Conservation (phyloP, 345 rosid species). For the Aethionema arabicum region DNA sequence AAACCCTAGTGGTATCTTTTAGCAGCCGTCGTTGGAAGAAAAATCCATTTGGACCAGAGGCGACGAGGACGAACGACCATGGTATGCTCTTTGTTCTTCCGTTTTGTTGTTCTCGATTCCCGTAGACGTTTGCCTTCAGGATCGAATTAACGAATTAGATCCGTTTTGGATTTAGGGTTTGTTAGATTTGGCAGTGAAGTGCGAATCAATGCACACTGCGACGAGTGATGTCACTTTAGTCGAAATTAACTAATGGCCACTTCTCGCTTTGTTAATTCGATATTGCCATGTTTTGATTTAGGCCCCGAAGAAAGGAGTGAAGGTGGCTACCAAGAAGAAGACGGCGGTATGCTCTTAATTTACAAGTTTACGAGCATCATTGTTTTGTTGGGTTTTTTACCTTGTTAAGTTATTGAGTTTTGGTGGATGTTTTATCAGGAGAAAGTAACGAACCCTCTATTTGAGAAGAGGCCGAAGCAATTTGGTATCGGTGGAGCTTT, state of each 20-base stretch:
- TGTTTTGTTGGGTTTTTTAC: neutral
- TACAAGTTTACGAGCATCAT: neutral
- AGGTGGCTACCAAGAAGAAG: constrained; percentile 54
- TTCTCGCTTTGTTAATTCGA: neutral
- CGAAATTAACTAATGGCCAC: neutral
- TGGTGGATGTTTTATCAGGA: constrained; percentile 39
- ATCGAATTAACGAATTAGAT: neutral
- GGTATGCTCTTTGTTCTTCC: too few species aligned
- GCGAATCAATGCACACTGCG: neutral
- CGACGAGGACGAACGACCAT: too few species aligned
- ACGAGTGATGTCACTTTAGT: neutral
- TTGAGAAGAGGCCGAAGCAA: constrained; percentile 83
- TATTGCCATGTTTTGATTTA: constrained; percentile 9
- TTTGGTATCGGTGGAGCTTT: constrained; percentile 87
- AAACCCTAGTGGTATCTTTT: too few species aligned
- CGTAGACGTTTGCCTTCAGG: neutral
- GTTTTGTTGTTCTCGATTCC: too few species aligned
- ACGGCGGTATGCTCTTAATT: constrained; percentile 37
- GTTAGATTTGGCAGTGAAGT: constrained; percentile 6
- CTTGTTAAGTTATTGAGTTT: neutral
- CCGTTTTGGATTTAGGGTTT: constrained; percentile 8
- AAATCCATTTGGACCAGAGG: too few species aligned
- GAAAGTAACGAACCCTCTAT: constrained; percentile 66
- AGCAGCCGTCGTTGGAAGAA: too few species aligned
- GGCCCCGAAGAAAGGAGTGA: constrained; percentile 59